Percentiles rank a stretch among this genome's conserved stretches.
phyloP scores from a whole-genome alignment of 306 rosid species.

The Hippophae tibetana region DNA sequence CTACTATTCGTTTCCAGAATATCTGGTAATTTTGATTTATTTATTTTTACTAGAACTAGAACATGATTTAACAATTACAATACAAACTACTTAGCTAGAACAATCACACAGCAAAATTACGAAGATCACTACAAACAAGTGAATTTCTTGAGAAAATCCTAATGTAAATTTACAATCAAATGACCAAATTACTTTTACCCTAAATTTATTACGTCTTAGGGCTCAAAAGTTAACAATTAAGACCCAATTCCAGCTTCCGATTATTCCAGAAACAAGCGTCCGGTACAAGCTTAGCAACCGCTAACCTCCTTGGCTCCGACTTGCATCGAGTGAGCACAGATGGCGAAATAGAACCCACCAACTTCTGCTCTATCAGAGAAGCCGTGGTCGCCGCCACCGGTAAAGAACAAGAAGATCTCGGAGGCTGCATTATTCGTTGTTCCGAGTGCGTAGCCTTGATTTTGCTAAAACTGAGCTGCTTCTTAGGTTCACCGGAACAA shows the following conservation, averaged over 20 bases:
- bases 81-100: no score
- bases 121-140: no score
- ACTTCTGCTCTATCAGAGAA: slow-evolving; percentile 60
- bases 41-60: no score
- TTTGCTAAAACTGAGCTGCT: slow-evolving; percentile 11
- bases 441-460: slow-evolving; percentile 6
- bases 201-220: no score
- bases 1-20: no score
- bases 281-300: slow-evolving; percentile 44
- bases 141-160: no score
- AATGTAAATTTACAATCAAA: no score
- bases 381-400: slow-evolving; percentile 42
- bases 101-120: no score
- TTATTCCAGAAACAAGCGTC: slow-evolving; percentile 85
- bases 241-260: slow-evolving; percentile 48
- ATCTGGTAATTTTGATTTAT: no score
- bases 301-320: slow-evolving; percentile 85
- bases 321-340: slow-evolving; percentile 79
- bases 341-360: slow-evolving; percentile 51
- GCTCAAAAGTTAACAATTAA: slow-evolving; percentile 20
- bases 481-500: slow-evolving; percentile 25
- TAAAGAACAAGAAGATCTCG: slow-evolving; percentile 66
- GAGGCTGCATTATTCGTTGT: slow-evolving; percentile 43
- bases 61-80: no score
- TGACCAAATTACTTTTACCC: no score